Percentiles rank a stretch among this genome's conserved stretches.
Evolutionary conservation across 2,329 filamentous ascomycete genomes (phyloP).

Genomic region (Acephala macrosclerotiorum): DNA sequence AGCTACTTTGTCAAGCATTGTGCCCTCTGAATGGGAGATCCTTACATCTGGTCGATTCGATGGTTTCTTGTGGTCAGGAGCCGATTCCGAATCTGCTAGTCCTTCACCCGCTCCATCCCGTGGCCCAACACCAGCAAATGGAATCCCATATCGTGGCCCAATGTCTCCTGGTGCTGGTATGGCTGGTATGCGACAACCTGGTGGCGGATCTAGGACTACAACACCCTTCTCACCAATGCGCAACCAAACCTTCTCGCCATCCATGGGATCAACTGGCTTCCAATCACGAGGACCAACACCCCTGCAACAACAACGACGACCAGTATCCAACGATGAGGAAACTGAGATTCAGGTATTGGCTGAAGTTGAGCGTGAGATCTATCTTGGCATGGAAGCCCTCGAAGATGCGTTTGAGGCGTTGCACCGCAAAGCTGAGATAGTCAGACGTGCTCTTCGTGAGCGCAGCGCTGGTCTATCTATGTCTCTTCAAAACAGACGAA

Average conservation of each 20-base stretch:
- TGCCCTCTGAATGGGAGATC: constrained; percentile 95
- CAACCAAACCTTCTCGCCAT: constrained; percentile 40
- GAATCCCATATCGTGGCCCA: constrained; percentile 48
- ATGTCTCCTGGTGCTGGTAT: constrained; percentile 36
- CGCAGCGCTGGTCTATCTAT: constrained; percentile 75
- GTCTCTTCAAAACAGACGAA: constrained; percentile 41
- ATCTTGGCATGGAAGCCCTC: constrained; percentile 89
- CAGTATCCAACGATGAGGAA: constrained; percentile 91
- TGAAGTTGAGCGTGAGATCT: constrained; percentile 93
- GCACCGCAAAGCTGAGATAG: constrained; percentile 83
- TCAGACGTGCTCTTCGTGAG: constrained; percentile 81
- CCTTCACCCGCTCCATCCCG: constrained; percentile 52
- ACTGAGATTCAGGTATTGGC: constrained; percentile 89
- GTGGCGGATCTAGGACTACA: constrained; percentile 37
- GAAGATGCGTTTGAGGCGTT: constrained; percentile 94
- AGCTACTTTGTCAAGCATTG: constrained; percentile 86
- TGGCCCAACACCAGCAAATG: constrained; percentile 61
- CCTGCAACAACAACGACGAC: constrained; percentile 58
- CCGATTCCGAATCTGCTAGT: constrained; percentile 64
- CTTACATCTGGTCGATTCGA: constrained; percentile 93
- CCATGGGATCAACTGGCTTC: constrained; percentile 36
- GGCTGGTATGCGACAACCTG: constrained; percentile 23
- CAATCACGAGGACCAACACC: constrained; percentile 63
- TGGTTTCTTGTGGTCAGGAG: constrained; percentile 93
- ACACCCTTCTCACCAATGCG: constrained; percentile 43